Base-by-base conservation (phyloP, 257 asterid species). In the Solanum sejunctum region DNA sequence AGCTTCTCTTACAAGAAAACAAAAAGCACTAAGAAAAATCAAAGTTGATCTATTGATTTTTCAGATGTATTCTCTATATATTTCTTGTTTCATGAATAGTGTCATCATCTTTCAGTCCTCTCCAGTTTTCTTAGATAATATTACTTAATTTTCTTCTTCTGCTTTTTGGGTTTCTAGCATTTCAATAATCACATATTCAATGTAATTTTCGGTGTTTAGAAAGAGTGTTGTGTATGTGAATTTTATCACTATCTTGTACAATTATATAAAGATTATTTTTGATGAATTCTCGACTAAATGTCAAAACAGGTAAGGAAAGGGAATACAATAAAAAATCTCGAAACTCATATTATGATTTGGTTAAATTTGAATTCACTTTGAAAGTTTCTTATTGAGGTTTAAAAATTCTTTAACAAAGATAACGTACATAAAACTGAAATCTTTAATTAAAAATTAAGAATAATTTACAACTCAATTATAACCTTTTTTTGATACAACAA, bases 181-280 rank as follows among this genome's bases (percentile, higher is more conserved):
- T 23, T 0, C 13, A 58, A 58, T 6, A 57, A 18, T 2, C 9
- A 57, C 9, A 20, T 20, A 20, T 0, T 57, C 13, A 0, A 12
- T 57, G 26, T 47, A 47, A 47, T 47, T 3, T 47, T 32, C 2
- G 2, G 12, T 3, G 3, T 10, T 47, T 47, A 11, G 4, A 10
- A 1, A 47, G 12, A 2, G 0, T 2, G 3, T 0, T 47, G 0
- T 47, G 12, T 10, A 47, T 11, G 1, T 11, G 12, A 9, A 8
- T 45, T 0, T 45, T 9, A 45, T 10, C 51, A 3, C 26, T 8
- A 3, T 2, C 23, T 18, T 18, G 18, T 20, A 5, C 10, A 57
- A 1, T 3, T 10, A 1, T 18, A 57, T 57, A 18, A 2, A 18
- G 10, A 2, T 8, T 3, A 57, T 11, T 57, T 56, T 18, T 11